These are phyloP conservation scores for Fusarium protoensiforme DNA, from an alignment of 2,329 filamentous ascomycete species.

Conservation along the genomic window DNA sequence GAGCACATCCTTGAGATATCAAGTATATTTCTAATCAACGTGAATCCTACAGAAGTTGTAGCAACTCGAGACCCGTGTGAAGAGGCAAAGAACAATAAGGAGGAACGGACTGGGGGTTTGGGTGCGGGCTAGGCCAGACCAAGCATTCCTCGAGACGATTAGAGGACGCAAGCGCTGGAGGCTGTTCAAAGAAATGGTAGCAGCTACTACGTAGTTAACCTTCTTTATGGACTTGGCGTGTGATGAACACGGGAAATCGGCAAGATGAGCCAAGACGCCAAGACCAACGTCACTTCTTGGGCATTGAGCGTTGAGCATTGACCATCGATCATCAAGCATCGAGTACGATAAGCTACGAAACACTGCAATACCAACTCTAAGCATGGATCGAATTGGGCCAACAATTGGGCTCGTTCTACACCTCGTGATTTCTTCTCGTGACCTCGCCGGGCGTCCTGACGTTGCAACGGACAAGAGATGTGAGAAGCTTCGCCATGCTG, in stretches of 20 bases:
- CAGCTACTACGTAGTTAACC: not conserved
- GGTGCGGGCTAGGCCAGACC: not conserved
- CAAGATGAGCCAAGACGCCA: not conserved
- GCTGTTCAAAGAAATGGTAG: not conserved
- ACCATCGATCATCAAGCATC: conserved; percentile 14
- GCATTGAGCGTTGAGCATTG: conserved; percentile 11
- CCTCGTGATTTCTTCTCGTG: conserved; percentile 26
- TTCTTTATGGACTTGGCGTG: not conserved
- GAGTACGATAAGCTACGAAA: not conserved
- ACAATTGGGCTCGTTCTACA: not conserved
- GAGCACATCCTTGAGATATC: not conserved
- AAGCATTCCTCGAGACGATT: not conserved
- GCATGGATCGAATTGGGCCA: conserved; percentile 19
- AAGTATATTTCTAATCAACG: not conserved
- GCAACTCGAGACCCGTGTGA: not conserved
- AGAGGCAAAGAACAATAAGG: not conserved
- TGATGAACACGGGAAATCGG: not conserved
- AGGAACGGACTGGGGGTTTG: not conserved
- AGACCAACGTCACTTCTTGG: not conserved
- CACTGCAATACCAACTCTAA: not conserved
- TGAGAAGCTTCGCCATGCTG: conserved; percentile 10
- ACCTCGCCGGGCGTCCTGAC: conserved; percentile 17
- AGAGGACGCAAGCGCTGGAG: not conserved
- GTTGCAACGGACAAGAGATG: conserved; percentile 14
- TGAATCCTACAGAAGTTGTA: not conserved